phyloP scores from a whole-genome alignment of 495 filamentous ascomycete species.

The Aspergillus sclerotiicarbonarius region DNA sequence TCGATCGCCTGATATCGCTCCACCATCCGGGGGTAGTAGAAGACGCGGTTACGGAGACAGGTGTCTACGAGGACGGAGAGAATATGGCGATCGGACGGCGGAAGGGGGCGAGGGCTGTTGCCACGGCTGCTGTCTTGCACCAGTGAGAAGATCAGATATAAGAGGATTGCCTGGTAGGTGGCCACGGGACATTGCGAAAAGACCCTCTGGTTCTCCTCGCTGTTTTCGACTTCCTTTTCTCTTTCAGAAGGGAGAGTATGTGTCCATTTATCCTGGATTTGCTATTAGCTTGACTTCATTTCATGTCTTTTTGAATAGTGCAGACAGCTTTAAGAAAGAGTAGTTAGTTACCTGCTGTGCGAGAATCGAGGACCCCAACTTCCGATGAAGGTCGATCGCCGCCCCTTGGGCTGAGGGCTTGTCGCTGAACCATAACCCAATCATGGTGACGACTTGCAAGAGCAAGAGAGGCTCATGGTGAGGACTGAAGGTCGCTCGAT shows the following conservation, averaged over 20 bases:
- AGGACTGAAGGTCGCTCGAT: constrained; percentile 11
- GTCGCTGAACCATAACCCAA: constrained; percentile 13
- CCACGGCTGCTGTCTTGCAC: not conserved
- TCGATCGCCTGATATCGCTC: constrained; percentile 10
- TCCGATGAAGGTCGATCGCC: constrained; percentile 10
- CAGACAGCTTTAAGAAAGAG: no score
- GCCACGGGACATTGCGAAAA: constrained; percentile 14
- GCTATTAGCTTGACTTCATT: not conserved
- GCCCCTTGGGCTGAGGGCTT: not conserved
- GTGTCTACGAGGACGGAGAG: constrained; percentile 10
- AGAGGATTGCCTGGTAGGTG: constrained; percentile 17
- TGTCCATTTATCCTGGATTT: not conserved
- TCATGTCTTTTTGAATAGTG: no score
- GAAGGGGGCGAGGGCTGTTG: not conserved
- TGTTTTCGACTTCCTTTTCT: not conserved
- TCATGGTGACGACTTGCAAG: constrained; percentile 13
- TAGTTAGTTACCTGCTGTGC: constrained; percentile 9
- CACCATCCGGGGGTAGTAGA: constrained; percentile 16
- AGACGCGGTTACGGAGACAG: constrained; percentile 13
- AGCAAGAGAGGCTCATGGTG: constrained; percentile 12
- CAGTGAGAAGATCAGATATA: constrained; percentile 16
- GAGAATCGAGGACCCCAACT: constrained; percentile 5
- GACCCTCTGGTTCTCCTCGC: not conserved
- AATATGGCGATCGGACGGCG: not conserved
- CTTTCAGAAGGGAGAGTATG: not conserved